Evolutionary conservation across 1,139 yeast genomes (phyloP), one percentile per base, ranked within the genome.

Genomic region (Geotrichum bryndzae): DNA sequence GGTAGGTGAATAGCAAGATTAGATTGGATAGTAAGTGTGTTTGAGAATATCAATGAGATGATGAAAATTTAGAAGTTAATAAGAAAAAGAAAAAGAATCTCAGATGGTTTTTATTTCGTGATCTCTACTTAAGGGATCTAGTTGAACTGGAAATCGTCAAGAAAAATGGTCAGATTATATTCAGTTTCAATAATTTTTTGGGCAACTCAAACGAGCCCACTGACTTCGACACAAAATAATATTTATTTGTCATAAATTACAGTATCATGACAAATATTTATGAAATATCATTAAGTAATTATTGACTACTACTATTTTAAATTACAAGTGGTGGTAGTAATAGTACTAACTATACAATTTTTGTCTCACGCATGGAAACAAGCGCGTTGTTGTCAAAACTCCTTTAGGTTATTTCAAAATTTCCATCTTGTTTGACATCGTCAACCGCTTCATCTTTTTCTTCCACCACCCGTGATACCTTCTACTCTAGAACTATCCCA

Each of bases 81-180:
- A 31, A 48, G 10, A 22, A 33, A 18, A 56, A 33, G 15, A 22
- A 50, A 18, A 50, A 5, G 41, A 13, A 45, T 35, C 41, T 53
- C 10, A 35, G 23, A 18, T 18, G 25, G 53, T 51, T 41, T 23
- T 25, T 22, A 51, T 23, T 23, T 55, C 13, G 6, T 35, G 41
- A 18, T 33, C 55, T 53, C 55, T 48, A 53, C 55, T 31, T 53
- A 11, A 18, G 55, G n/a, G 29, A 31, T 53, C 46, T 33, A 29
- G 55, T 4, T 38, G 27, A 53, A 18, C 23, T 33, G 48, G n/a
- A 41, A 41, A n/a, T 15, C 13, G 1, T 18, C 46, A 41, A 22
- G n/a, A 33, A 23, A 53, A 53, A 53, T 53, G 55, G 55, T 41
- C 55, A 31, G 45, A 53, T 53, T 35, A 33, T 2, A 41, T 41